phyloP scores from a whole-genome alignment of 2,329 filamentous ascomycete species.

The Xylaria sp. region DNA sequence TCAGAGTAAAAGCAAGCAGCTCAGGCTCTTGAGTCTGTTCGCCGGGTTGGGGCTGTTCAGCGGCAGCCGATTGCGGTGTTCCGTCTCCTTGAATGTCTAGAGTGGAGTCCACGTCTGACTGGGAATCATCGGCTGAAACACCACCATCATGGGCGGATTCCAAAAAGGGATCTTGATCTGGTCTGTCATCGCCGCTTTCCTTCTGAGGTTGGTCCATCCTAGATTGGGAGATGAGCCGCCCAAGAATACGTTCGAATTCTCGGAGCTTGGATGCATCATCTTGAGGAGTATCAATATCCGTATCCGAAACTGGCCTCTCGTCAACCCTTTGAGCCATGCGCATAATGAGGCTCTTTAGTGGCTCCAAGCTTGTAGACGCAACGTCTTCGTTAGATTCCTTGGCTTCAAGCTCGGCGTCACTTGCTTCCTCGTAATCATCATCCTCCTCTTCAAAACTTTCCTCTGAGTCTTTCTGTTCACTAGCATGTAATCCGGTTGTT shows the following conservation, averaged over 20 bases:
- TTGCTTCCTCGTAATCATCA: constrained; percentile 26
- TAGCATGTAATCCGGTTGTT: constrained; percentile 14
- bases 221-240: constrained; percentile 58
- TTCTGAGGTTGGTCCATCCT: constrained; percentile 39
- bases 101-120: constrained; percentile 9
- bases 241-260: constrained; percentile 64
- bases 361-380: constrained; percentile 31
- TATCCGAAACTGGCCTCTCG: constrained; percentile 42
- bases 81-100: background rate
- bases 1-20: constrained; percentile 77
- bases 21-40: constrained; percentile 45
- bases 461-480: constrained; percentile 24
- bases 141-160: constrained; percentile 11
- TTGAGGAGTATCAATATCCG: constrained; percentile 43
- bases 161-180: constrained; percentile 15
- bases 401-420: constrained; percentile 22
- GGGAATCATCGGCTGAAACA: constrained; percentile 24
- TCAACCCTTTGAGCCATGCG: constrained; percentile 61
- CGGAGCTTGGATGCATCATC: constrained; percentile 56
- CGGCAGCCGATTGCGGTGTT: constrained; percentile 5
- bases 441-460: constrained; percentile 42
- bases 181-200: constrained; percentile 11
- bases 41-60: constrained; percentile 14
- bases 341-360: constrained; percentile 60
- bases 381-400: constrained; percentile 44